These are phyloP conservation scores for Crotalaria pallida DNA, from an alignment of 306 rosid genomes.

Conservation along the genomic window DNA sequence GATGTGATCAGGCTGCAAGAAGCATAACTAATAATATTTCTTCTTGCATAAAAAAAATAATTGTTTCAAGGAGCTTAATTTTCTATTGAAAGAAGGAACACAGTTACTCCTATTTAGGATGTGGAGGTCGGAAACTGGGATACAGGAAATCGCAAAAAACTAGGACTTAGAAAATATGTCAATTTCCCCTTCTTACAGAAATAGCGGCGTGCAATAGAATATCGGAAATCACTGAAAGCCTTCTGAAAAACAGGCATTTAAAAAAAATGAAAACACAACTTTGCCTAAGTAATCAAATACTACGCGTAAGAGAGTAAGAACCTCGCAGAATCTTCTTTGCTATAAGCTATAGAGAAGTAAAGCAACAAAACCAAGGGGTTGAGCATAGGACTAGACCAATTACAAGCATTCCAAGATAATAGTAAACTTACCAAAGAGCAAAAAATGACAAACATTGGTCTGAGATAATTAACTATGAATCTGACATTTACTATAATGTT, in stretches of 20 bases:
- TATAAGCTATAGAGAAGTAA: background rate
- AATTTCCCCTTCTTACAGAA: background rate
- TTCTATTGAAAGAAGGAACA: background rate
- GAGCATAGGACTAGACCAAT: background rate
- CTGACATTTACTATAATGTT: conserved; percentile 10
- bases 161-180: background rate
- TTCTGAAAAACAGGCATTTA: background rate
- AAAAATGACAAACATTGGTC: background rate
- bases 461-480: conserved; percentile 17
- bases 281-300: background rate
- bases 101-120: background rate
- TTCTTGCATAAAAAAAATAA: too few species aligned
- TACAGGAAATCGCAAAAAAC: background rate
- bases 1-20: background rate
- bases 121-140: background rate
- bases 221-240: conserved; percentile 11
- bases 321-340: background rate
- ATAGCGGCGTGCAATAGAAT: background rate
- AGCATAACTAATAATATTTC: background rate
- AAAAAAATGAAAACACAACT: conserved; percentile 13
- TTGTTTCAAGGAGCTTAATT: background rate
- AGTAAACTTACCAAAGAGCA: background rate
- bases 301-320: too few species aligned
- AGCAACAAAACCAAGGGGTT: background rate
- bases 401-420: conserved; percentile 6